Conservation (phyloP, 352 stramenopile genomes). For the Phytophthora pluvialis region DNA sequence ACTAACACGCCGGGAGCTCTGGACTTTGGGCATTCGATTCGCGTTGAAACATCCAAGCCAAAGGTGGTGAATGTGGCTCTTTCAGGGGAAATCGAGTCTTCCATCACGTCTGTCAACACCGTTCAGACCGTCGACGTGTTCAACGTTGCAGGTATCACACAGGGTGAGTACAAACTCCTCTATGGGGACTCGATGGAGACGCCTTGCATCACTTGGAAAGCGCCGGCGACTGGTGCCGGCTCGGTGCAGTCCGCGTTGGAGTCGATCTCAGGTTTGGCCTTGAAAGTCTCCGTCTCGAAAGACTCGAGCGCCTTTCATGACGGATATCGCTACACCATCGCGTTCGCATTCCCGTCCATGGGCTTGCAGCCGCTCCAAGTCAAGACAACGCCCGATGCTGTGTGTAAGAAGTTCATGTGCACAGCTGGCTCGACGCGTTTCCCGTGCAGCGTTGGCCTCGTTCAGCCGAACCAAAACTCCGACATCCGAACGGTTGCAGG, state of each 20-base stretch:
- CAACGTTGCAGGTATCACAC: conserved; percentile 47
- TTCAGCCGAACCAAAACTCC: conserved; percentile 56
- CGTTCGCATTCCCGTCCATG: conserved; percentile 59
- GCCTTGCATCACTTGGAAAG: conserved; percentile 66
- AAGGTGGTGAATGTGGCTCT: conserved; percentile 43
- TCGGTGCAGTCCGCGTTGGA: conserved; percentile 56
- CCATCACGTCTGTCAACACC: conserved; percentile 40
- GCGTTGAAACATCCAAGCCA: conserved; percentile 61
- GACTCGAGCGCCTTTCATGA: conserved; percentile 55
- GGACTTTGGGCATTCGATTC: conserved; percentile 56
- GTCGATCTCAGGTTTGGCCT: conserved; percentile 40
- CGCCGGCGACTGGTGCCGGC: conserved; percentile 27
- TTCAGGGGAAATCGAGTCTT: conserved; percentile 40
- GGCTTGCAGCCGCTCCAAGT: conserved; percentile 52
- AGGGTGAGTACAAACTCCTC: conserved; percentile 60
- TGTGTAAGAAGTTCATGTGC: conserved; percentile 52
- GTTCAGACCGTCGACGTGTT: conserved; percentile 72
- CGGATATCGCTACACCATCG: conserved; percentile 53
- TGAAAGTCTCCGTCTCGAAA: conserved; percentile 48
- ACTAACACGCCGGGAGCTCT: conserved; percentile 55
- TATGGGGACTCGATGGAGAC: conserved; percentile 50
- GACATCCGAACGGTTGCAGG: conserved; percentile 48
- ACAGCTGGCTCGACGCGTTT: conserved; percentile 16
- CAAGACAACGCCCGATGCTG: conserved; percentile 7
- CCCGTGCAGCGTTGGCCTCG: conserved; percentile 40